Evolutionary conservation across 2,329 filamentous ascomycete species (phyloP).

Genomic region (Diaporthe sp.): DNA sequence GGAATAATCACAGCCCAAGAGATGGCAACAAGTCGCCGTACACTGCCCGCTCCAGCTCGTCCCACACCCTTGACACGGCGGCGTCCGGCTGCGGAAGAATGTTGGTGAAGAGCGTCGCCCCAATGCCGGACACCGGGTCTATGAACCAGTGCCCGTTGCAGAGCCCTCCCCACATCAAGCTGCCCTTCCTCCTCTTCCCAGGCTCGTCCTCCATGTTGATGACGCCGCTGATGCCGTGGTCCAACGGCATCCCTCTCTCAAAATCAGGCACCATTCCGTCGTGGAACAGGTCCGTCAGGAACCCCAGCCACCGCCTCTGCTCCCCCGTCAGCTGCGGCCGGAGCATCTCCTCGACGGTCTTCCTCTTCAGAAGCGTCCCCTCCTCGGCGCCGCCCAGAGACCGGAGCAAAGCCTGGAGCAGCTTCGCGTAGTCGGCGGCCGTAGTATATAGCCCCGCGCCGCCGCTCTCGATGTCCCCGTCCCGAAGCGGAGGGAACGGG

Average conservation of each 20-base stretch:
- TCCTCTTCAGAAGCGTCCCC: slow-evolving; percentile 43
- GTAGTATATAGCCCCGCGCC: slow-evolving; percentile 56
- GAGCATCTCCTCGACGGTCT: slow-evolving; percentile 49
- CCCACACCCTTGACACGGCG: slow-evolving; percentile 47
- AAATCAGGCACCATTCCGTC: slow-evolving; percentile 50
- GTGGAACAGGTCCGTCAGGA: slow-evolving; percentile 36
- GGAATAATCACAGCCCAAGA: background rate
- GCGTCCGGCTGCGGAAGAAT: slow-evolving; percentile 51
- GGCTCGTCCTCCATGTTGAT: slow-evolving; percentile 52
- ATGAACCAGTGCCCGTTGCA: slow-evolving; percentile 53
- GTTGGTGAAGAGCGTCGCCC: slow-evolving; percentile 50
- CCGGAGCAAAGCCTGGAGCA: slow-evolving; percentile 47
- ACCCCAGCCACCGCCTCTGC: slow-evolving; percentile 40
- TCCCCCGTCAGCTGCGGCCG: slow-evolving; percentile 51
- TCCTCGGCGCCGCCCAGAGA: slow-evolving; percentile 30
- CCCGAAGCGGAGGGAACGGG: slow-evolving; percentile 38
- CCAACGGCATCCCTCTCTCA: slow-evolving; percentile 44
- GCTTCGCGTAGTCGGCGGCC: slow-evolving; percentile 50
- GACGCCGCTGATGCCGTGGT: slow-evolving; percentile 51
- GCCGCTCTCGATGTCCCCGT: slow-evolving; percentile 52
- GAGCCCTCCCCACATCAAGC: slow-evolving; percentile 56
- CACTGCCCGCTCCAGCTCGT: slow-evolving; percentile 52
- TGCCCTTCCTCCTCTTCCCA: slow-evolving; percentile 53
- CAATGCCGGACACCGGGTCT: slow-evolving; percentile 50
- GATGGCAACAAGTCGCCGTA: slow-evolving; percentile 44